Base-by-base conservation (phyloP, 768 basidiomycete species). In the Termitomyces sp. region DNA sequence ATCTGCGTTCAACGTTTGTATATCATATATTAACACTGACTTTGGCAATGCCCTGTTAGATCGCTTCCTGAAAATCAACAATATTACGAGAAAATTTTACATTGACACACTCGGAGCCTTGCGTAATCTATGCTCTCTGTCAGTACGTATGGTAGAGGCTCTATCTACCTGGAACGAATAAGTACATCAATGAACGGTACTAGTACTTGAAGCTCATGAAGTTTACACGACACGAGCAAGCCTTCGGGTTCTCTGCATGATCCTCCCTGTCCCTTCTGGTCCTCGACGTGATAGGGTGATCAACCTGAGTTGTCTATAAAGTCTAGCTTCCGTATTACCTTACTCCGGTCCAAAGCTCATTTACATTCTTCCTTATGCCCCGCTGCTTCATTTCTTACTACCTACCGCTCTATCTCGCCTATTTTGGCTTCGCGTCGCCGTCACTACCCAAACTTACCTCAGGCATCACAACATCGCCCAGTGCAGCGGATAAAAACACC, bases 381-480 rank as follows among this genome's bases (percentile, higher is more conserved):
- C 44, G 44, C 44, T 45, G 22, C 22, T 45, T 24, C 22, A 22
- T 45, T 45, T 45, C 22, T 24, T 24, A 24, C 37, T 15, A 13
- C 22, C 12, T 45, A 13, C 12, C 24, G 5, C 44, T 45, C 44
- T 45, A 12, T 24, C 22, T 45, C 13, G 22, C 44, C 4, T 45
- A 6, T 24, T 2, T 22, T 6, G 44, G 44, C 13, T 24, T 45
- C 13, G 44, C 18, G 22, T 45, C 20, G 12, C 20, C 69, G 9
- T 59, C 57, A 8, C 54, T 70, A 20, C 58, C 61, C 18, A 72
- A 68, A 56, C 68, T 69, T 39, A 66, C 37, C 33, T 72, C 68
- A 34, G 73, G 74, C 7, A 75, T 78, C 20, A 76, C 69, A 6
- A 72, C 72, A 3, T 65, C 66, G 39, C 58, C 76, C 0, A 55